phyloP scores from a whole-genome alignment of 2,329 filamentous ascomycete genomes.

The Clonostachys chloroleuca region DNA sequence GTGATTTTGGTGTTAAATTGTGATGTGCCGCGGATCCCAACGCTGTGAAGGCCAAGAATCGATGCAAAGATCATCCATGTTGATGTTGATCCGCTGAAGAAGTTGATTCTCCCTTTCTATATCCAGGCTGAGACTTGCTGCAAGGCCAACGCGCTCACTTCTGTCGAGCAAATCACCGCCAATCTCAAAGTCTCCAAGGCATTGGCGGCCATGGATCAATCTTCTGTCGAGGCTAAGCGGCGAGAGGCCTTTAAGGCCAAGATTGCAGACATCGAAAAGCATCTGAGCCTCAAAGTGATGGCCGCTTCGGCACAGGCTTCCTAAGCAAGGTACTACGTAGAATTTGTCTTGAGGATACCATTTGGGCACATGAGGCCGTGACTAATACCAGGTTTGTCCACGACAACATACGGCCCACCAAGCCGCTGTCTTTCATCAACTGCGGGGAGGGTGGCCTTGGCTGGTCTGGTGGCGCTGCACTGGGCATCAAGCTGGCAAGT shows the following conservation, averaged over 20 bases:
- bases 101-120: conserved; percentile 73
- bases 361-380: conserved; percentile 72
- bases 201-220: conserved; percentile 19
- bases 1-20: conserved; percentile 83
- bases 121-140: conserved; percentile 62
- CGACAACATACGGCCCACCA: conserved; percentile 62
- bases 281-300: conserved; percentile 51
- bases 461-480: conserved; percentile 70
- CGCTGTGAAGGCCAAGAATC: conserved; percentile 54
- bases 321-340: conserved; percentile 12
- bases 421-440: conserved; percentile 71
- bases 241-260: conserved; percentile 54
- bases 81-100: conserved; percentile 62
- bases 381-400: conserved; percentile 61
- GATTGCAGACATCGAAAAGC: conserved; percentile 55
- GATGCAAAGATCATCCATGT: conserved; percentile 59
- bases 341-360: conserved; percentile 41
- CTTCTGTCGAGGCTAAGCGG: conserved; percentile 34
- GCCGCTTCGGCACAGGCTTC: conserved; percentile 30
- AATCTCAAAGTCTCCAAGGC: conserved; percentile 34
- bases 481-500: conserved; percentile 69
- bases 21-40: conserved; percentile 90
- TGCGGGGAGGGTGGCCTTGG: conserved; percentile 74
- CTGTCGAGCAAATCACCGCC: conserved; percentile 65
- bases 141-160: conserved; percentile 58